phyloP scores from a whole-genome alignment of 73 alveolate species.

The Durusdinium trenchii region DNA sequence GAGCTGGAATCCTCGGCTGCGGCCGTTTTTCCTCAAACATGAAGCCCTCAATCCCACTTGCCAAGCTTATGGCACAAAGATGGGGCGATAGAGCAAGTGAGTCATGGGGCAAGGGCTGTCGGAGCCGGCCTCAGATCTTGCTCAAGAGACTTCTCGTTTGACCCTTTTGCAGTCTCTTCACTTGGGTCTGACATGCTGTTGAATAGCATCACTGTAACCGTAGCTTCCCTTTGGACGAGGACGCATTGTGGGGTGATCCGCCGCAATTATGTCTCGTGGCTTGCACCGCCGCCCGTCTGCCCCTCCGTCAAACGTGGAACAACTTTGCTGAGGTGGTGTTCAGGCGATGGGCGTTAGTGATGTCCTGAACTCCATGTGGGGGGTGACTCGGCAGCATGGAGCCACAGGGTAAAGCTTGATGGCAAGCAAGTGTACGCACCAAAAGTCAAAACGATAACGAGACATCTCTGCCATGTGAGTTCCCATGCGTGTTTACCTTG shows the following conservation, averaged over 20 bases:
- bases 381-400: background rate
- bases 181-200: background rate
- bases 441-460: too few relatives aligned
- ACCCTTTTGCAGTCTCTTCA: background rate
- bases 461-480: background rate
- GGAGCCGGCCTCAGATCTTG: background rate
- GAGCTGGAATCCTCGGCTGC: background rate
- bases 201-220: too few relatives aligned
- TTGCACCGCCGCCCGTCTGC: too few relatives aligned
- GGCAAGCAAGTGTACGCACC: background rate
- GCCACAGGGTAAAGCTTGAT: background rate
- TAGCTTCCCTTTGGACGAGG: too few relatives aligned
- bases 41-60: too few relatives aligned
- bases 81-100: slow-evolving; percentile 10
- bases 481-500: background rate
- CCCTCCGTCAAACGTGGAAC: too few relatives aligned
- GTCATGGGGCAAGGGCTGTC: slow-evolving; percentile 61
- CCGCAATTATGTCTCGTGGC: slow-evolving; percentile 78
- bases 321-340: slow-evolving; percentile 37
- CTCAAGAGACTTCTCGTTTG: background rate
- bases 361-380: slow-evolving; percentile 89
- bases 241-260: slow-evolving; percentile 78
- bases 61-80: background rate
- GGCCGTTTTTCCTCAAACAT: background rate
- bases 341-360: slow-evolving; percentile 91